Base-by-base conservation (phyloP, 148 eudicot species). In the Heliosperma pusillum region DNA sequence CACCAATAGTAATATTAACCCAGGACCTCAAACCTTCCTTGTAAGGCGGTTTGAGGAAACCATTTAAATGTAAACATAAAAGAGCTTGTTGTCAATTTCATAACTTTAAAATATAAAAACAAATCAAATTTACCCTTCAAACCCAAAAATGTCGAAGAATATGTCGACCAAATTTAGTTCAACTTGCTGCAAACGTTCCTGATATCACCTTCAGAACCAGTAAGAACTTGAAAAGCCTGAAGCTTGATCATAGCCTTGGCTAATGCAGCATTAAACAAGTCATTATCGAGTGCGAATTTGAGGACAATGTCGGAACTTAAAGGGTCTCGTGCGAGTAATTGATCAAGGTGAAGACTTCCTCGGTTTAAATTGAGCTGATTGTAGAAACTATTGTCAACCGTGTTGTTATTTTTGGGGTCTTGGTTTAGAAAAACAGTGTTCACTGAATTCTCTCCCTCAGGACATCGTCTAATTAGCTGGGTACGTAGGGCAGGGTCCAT, bases 201-300 rank as follows among this genome's bases (percentile, higher is more conserved):
- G 13, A 79, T 74, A 1, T 79, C 29, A 13, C 82, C 82, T 8
- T 74, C 44, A 25, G 3, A 7, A 7, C 82, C 82, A 2, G 78
- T 79, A 8, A 79, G 78, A 19, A 74, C 77, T n/a, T 78, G 57
- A 42, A 78, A 58, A 33, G 72, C 81, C 72, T 78, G 81, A 61
- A 78, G n/a, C 70, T 78, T 74, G 21, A 74, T 33, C 78, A 79
- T 74, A 21, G 61, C 82, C 30, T 74, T 57, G 1, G 58, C 71
- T 2, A 71, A 30, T 17, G 56, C 66, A 0, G 21, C 21, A 13
- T 60, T 50, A 19, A 79, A 79, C 40, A 52, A 17, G 3, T 60
- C 63, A 7, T 11, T 19, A 10, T 79, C 65, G 1, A 22, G 33
- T 0, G 74, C 19, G 4, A 69, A 60, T 6, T 20, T 27, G 8